These are phyloP conservation scores for Hydnomerulius pinastri DNA, from an alignment of 768 basidiomycete species.

Conservation along the genomic window DNA sequence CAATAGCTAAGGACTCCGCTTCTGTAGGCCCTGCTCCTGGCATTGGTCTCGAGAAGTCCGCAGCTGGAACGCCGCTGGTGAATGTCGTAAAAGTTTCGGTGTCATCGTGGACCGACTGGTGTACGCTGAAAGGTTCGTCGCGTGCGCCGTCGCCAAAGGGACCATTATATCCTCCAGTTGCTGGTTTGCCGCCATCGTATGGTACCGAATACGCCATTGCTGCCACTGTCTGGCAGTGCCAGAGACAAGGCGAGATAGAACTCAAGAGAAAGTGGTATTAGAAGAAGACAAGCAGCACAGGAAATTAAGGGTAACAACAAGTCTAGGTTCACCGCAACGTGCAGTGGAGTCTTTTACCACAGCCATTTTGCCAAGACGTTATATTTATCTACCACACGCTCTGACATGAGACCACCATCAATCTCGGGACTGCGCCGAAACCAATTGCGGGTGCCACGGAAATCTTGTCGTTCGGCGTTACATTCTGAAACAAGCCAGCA, in stretches of 20 bases:
- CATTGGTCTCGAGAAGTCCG: conserved; percentile 9
- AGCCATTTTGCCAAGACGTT: too few relatives aligned
- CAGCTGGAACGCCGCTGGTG: conserved; percentile 20
- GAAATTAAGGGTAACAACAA: conserved; percentile 1
- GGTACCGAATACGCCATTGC: conserved; percentile 24
- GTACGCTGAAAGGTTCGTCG: conserved; percentile 22
- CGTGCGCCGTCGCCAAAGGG: conserved; percentile 27
- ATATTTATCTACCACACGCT: too few relatives aligned
- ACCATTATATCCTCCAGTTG: conserved; percentile 17
- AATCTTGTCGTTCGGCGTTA: too few relatives aligned
- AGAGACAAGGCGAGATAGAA: conserved; percentile 19
- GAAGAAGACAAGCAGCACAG: conserved; percentile 2
- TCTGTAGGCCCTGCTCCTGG: conserved; percentile 15
- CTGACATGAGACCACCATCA: too few relatives aligned
- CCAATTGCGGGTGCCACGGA: too few relatives aligned
- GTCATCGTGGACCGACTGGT: conserved; percentile 16
- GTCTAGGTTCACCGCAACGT: neutral
- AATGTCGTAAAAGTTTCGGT: conserved; percentile 19
- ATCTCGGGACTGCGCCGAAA: too few relatives aligned
- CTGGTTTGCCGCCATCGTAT: conserved; percentile 9
- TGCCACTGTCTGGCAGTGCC: too few relatives aligned
- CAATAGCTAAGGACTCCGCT: conserved; percentile 26
- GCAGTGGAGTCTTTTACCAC: too few relatives aligned
- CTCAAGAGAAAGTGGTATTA: neutral
- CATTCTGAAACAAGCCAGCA: too few relatives aligned